Evolutionary conservation across 1,284 basidiomycete genomes (phyloP).

Genomic region (Puccinia hordei): DNA sequence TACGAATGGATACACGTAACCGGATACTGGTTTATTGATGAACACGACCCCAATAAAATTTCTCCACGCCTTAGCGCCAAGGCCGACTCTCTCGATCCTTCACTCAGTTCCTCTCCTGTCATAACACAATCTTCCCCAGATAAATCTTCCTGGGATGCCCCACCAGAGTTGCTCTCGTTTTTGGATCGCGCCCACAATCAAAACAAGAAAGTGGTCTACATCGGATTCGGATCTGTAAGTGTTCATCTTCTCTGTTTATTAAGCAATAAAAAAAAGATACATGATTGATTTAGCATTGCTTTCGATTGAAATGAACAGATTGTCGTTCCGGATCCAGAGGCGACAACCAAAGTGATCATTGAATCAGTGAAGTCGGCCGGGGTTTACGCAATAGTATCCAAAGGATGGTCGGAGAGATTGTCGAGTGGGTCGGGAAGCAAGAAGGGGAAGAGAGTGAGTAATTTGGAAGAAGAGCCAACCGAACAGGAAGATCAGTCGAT

Average conservation of each 20-base stretch:
- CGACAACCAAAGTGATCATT: slow-evolving; percentile 85
- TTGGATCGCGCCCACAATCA: slow-evolving; percentile 73
- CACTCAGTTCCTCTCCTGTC: slow-evolving; percentile 64
- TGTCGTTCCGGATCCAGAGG: slow-evolving; percentile 88
- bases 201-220: slow-evolving; percentile 90
- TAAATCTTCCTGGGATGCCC: slow-evolving; percentile 73
- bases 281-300: no score
- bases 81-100: slow-evolving; percentile 66
- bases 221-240: slow-evolving; percentile 83
- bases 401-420: slow-evolving; percentile 96
- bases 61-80: background rate
- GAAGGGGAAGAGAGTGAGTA: slow-evolving; percentile 50
- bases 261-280: background rate
- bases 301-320: slow-evolving; percentile 66
- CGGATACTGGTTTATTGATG: slow-evolving; percentile 60
- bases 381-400: slow-evolving; percentile 77
- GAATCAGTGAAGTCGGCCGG: slow-evolving; percentile 70
- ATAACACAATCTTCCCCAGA: background rate
- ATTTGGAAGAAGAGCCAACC: slow-evolving; percentile 52
- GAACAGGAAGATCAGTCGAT: slow-evolving; percentile 50
- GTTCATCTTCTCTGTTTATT: no score
- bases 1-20: slow-evolving; percentile 94
- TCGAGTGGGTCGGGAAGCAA: slow-evolving; percentile 51
- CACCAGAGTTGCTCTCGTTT: slow-evolving; percentile 75
- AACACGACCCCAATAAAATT: slow-evolving; percentile 22